Evolutionary conservation across 306 rosid genomes (phyloP).

Genomic region (Lathyrus sativus): DNA sequence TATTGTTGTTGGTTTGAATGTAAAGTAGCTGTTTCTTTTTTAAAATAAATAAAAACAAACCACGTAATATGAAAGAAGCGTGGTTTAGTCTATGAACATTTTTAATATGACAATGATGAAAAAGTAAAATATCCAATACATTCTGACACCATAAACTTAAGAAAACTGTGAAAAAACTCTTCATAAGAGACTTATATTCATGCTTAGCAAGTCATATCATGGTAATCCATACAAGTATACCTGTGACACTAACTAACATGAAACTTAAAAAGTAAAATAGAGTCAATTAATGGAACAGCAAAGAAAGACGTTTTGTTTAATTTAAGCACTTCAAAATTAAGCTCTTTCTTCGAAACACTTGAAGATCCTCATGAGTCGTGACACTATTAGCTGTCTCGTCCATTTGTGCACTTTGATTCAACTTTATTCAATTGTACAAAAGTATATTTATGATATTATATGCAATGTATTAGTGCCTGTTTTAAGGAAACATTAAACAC

Average conservation of each 20-base stretch:
- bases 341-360: slow-evolving; percentile 1
- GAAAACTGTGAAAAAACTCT: too few relatives aligned
- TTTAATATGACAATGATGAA: too few relatives aligned
- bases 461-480: slow-evolving; percentile 14
- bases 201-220: background rate
- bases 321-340: background rate
- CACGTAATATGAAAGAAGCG: too few relatives aligned
- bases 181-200: too few relatives aligned
- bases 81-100: too few relatives aligned
- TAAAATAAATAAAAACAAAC: too few relatives aligned
- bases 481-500: slow-evolving; percentile 37
- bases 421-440: background rate
- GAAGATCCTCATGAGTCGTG: slow-evolving; percentile 27
- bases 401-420: background rate
- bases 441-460: background rate
- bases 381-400: background rate
- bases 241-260: background rate
- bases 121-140: too few relatives aligned
- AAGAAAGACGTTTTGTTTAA: slow-evolving; percentile 14
- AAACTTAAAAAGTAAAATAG: background rate
- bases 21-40: too few relatives aligned
- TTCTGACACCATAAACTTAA: too few relatives aligned
- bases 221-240: background rate
- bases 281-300: slow-evolving; percentile 7
- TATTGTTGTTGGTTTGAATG: too few relatives aligned